phyloP scores from a whole-genome alignment of 352 stramenopile genomes.

The Phytopythium montanum region DNA sequence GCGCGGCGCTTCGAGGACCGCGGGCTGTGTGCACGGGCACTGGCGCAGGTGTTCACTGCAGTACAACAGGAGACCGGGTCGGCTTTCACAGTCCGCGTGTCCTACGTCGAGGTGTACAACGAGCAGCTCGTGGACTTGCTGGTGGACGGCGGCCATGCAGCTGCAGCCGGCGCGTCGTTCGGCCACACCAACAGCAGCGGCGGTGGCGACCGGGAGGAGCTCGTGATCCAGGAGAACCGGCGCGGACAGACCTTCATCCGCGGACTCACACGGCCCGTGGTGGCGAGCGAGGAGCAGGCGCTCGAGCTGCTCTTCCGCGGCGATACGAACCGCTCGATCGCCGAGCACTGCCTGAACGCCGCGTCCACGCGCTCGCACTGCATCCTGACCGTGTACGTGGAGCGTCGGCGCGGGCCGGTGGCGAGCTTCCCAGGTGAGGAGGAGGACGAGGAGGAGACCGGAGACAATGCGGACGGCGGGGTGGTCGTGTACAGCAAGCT shows the following conservation, averaged over 20 bases:
- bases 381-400: conserved; percentile 78
- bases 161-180: conserved; percentile 14
- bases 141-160: conserved; percentile 3
- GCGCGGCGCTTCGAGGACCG: conserved; percentile 50
- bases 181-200: conserved; percentile 7
- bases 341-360: conserved; percentile 77
- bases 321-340: conserved; percentile 75
- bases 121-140: conserved; percentile 87
- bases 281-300: conserved; percentile 65
- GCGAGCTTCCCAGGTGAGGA: conserved; percentile 12
- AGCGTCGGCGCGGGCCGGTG: conserved; percentile 33
- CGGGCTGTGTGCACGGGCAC: conserved; percentile 52
- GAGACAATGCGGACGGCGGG: conserved; percentile 4
- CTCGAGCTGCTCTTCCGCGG: conserved; percentile 77
- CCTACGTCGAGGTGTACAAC: conserved; percentile 91
- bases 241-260: conserved; percentile 67
- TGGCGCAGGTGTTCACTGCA: conserved; percentile 44
- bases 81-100: conserved; percentile 44
- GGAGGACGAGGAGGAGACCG: conserved; percentile 12
- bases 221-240: conserved; percentile 59
- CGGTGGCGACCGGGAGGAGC: conserved; percentile 17
- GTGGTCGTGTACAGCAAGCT: conserved; percentile 82
- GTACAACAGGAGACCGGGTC: background rate
- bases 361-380: conserved; percentile 75
- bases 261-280: conserved; percentile 46